phyloP scores from a whole-genome alignment of 371 early-diverging fungal genomes.

The Rhizopus delemar region DNA sequence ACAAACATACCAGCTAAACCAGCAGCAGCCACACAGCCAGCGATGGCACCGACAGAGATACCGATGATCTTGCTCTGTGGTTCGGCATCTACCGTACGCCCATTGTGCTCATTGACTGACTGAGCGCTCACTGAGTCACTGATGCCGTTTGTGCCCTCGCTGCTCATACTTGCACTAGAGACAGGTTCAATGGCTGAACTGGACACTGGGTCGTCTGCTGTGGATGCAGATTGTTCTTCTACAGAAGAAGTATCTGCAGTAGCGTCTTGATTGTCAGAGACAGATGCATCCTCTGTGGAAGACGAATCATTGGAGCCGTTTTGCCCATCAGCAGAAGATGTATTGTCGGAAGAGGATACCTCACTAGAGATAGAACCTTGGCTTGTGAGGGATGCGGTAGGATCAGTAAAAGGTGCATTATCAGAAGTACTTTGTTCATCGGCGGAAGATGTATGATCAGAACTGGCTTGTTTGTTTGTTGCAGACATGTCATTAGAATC shows the following conservation, averaged over 20 bases:
- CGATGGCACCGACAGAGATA: conserved; percentile 37
- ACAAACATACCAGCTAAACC: conserved; percentile 47
- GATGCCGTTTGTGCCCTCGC: neutral
- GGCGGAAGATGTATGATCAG: neutral
- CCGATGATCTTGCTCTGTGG: conserved; percentile 34
- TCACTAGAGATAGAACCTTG: neutral
- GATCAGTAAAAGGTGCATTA: neutral
- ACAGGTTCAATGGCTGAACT: neutral
- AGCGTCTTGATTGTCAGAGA: too few species aligned
- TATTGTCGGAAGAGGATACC: neutral
- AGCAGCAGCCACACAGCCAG: conserved; percentile 43
- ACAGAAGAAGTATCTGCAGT: too few species aligned
- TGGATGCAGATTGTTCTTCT: too few species aligned
- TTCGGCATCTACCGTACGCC: conserved; percentile 19
- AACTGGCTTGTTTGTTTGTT: neutral
- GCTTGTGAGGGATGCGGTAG: neutral
- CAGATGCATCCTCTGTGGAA: neutral
- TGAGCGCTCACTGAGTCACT: conserved; percentile 17
- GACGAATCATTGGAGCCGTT: neutral
- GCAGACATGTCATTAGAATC: neutral
- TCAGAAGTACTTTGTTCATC: neutral
- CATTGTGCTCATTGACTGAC: conserved; percentile 8
- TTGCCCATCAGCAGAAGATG: neutral
- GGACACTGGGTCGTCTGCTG: too few species aligned
- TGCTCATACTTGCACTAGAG: neutral